These are phyloP conservation scores for Hypoxylon sp. DNA, from an alignment of 2,329 filamentous ascomycete genomes.

Conservation along the genomic window DNA sequence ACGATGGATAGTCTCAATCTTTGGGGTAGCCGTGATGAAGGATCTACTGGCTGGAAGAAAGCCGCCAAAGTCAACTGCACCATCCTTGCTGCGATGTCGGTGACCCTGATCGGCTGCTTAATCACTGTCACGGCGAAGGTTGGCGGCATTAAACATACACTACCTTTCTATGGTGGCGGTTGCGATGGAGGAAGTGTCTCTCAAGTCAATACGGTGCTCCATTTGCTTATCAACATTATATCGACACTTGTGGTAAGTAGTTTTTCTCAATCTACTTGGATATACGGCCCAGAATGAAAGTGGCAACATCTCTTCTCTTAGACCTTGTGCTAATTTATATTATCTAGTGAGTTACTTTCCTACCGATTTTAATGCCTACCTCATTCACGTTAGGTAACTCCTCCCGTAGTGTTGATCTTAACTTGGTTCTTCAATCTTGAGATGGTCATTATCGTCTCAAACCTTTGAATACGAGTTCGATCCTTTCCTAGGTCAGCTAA, in stretches of 20 bases:
- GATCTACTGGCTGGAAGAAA: conserved; percentile 42
- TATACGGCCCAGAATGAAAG: too few relatives aligned
- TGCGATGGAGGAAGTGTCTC: conserved; percentile 39
- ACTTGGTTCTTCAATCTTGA: not conserved
- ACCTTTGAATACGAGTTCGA: not conserved
- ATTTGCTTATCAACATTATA: conserved; percentile 46
- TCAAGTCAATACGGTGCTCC: conserved; percentile 34
- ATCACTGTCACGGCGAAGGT: conserved; percentile 25
- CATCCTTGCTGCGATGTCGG: conserved; percentile 40
- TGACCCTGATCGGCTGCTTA: conserved; percentile 26
- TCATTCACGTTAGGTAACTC: not conserved
- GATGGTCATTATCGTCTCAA: not conserved
- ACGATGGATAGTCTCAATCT: conserved; percentile 32
- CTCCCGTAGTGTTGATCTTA: not conserved
- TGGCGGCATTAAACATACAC: conserved; percentile 27
- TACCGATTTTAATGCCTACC: not conserved
- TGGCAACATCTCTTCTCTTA: not conserved
- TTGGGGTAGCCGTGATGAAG: not conserved
- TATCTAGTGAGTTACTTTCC: conserved; percentile 15
- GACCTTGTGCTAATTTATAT: conserved; percentile 10
- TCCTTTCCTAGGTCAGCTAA: not conserved
- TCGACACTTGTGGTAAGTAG: conserved; percentile 47
- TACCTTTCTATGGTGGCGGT: conserved; percentile 42
- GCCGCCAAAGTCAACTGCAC: conserved; percentile 46
- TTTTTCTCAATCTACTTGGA: not conserved